A percentile compares a stretch with the other conserved stretches of the same genome.
Evolutionary conservation across 768 basidiomycete genomes (phyloP).

Genomic region (Psilocybe azurescens): DNA sequence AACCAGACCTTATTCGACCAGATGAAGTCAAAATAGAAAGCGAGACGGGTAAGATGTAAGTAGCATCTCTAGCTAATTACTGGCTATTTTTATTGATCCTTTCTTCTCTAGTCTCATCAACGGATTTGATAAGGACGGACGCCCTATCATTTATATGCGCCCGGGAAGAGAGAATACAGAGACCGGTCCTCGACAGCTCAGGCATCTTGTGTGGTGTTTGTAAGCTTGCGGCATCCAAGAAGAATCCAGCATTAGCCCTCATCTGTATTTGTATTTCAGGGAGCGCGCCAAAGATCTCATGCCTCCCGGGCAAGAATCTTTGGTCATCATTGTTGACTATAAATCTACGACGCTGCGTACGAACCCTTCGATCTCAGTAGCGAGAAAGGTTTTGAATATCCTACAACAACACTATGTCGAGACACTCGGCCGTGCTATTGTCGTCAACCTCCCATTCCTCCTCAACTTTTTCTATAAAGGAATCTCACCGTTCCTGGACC

Average conservation of each 20-base stretch:
- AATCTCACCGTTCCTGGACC: constrained; percentile 86
- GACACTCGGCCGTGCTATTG: constrained; percentile 83
- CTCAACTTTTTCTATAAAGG: constrained; percentile 83
- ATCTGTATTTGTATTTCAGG: constrained; percentile 38
- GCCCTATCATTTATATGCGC: constrained; percentile 90
- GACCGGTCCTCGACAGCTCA: constrained; percentile 75
- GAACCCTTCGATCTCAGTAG: constrained; percentile 84
- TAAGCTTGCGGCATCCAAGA: constrained; percentile 44
- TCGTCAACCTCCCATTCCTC: constrained; percentile 80
- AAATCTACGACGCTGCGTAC: constrained; percentile 80
- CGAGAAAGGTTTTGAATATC: constrained; percentile 77
- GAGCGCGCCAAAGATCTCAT: constrained; percentile 91
- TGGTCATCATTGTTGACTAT: constrained; percentile 88
- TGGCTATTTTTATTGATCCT: neutral
- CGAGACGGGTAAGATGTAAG: constrained; percentile 89
- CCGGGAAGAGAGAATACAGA: constrained; percentile 89
- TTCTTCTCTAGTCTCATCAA: constrained; percentile 65
- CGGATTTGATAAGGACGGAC: constrained; percentile 85
- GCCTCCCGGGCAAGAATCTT: constrained; percentile 83
- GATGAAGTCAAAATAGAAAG: constrained; percentile 82
- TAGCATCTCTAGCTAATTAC: constrained; percentile 9
- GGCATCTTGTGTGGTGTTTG: constrained; percentile 88
- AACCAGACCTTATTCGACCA: constrained; percentile 84
- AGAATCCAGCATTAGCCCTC: neutral
- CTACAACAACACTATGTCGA: constrained; percentile 91